phyloP scores from a whole-genome alignment of 2,329 filamentous ascomycete species.

The Penicillium sumatraense region DNA sequence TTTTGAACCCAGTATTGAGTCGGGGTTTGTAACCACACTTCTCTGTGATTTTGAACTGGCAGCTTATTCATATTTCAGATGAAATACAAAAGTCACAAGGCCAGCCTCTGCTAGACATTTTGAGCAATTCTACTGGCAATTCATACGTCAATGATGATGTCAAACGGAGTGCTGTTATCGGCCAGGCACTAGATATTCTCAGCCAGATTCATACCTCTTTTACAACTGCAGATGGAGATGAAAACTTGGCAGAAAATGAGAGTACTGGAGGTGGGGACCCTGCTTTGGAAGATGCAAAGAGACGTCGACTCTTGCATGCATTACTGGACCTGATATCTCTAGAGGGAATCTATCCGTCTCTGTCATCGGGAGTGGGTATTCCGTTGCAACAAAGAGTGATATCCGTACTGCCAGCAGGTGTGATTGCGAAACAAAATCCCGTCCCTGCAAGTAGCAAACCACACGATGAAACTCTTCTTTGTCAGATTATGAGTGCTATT shows the following conservation, averaged over 20 bases:
- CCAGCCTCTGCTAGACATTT: conserved; percentile 40
- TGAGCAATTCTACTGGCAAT: conserved; percentile 24
- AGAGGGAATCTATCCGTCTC: conserved; percentile 50
- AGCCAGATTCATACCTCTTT: conserved; percentile 41
- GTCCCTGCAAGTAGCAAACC: conserved; percentile 21
- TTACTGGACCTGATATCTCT: conserved; percentile 49
- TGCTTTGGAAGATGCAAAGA: conserved; percentile 46
- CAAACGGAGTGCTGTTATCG: conserved; percentile 35
- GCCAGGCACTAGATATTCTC: conserved; percentile 40
- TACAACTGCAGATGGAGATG: conserved; percentile 25
- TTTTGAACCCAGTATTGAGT: conserved; percentile 45
- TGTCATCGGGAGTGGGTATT: conserved; percentile 49
- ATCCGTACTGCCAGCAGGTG: conserved; percentile 47
- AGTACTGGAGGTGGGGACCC: conserved; percentile 29
- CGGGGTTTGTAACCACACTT: conserved; percentile 41
- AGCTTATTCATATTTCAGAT: conserved; percentile 42
- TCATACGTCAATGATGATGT: conserved; percentile 18
- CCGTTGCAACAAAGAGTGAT: conserved; percentile 50
- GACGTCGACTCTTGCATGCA: conserved; percentile 44
- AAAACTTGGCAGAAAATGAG: conserved; percentile 4
- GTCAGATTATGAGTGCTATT: conserved; percentile 34
- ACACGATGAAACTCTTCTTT: conserved; percentile 36
- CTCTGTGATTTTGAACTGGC: neutral
- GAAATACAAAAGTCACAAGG: conserved; percentile 43
- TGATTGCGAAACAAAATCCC: conserved; percentile 43